Percentiles rank a stretch among this genome's conserved stretches.
Evolutionary conservation across 1,284 basidiomycete genomes (phyloP).

Genomic region (Heterobasidion parviporum): DNA sequence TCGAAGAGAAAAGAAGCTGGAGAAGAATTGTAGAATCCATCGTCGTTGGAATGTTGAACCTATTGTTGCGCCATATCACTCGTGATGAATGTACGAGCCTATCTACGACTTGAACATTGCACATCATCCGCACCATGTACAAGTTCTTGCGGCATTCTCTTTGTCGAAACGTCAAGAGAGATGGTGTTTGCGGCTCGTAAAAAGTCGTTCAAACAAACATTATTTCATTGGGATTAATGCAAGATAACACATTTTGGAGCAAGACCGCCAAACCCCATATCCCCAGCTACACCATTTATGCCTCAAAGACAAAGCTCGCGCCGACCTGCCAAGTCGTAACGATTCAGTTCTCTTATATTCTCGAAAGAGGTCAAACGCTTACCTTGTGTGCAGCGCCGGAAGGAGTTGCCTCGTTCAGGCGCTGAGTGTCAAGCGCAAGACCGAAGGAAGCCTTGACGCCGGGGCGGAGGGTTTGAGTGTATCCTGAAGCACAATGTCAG

Average conservation of each 20-base stretch:
- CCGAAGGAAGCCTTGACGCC: constrained; percentile 95
- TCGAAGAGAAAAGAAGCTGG: not conserved
- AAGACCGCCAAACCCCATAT: not conserved
- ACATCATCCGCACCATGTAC: no score
- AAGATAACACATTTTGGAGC: not conserved
- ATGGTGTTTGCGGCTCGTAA: not conserved
- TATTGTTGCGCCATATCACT: not conserved
- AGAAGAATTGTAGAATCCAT: not conserved
- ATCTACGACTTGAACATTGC: no score
- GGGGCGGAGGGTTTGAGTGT: constrained; percentile 90
- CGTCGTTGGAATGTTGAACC: not conserved
- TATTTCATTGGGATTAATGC: not conserved
- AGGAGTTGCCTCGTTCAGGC: constrained; percentile 65
- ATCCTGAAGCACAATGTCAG: constrained; percentile 35
- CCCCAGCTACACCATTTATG: constrained; percentile 26
- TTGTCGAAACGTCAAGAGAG: no score
- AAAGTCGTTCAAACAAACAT: not conserved
- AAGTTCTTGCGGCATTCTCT: no score
- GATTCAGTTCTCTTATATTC: not conserved
- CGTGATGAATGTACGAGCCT: no score
- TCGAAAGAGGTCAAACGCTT: constrained; percentile 11
- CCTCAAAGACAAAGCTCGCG: constrained; percentile 67
- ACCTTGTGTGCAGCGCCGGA: constrained; percentile 64
- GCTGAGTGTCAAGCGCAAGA: constrained; percentile 86
- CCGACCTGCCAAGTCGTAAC: constrained; percentile 35